phyloP scores from a whole-genome alignment of 345 rosid genomes.

The Gossypium ekmanianum region DNA sequence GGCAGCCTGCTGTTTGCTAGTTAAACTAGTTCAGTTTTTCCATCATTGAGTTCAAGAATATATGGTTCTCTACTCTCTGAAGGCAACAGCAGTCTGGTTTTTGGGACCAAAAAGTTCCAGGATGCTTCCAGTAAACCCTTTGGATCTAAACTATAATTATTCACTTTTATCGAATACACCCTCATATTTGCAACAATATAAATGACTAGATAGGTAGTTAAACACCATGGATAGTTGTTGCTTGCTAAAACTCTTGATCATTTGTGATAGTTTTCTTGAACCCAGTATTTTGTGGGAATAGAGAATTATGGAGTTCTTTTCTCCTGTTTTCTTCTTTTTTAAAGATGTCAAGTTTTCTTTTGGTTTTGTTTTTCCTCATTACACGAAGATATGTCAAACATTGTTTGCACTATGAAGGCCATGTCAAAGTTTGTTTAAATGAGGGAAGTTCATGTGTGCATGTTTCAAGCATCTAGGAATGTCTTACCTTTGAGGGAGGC shows the following conservation, averaged over 20 bases:
- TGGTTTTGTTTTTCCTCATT: neutral
- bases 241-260: neutral
- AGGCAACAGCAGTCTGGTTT: neutral
- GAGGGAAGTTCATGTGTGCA: neutral
- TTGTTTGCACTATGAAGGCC: neutral
- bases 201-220: neutral
- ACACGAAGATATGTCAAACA: neutral
- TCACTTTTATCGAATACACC: neutral
- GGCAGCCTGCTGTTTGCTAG: neutral
- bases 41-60: neutral
- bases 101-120: no score
- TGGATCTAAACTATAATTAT: neutral
- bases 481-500: neutral
- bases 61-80: neutral
- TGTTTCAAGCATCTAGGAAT: neutral
- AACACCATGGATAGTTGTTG: neutral
- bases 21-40: neutral
- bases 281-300: neutral
- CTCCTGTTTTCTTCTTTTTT: neutral
- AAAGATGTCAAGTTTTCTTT: neutral
- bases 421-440: neutral
- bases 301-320: neutral
- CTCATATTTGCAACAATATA: neutral
- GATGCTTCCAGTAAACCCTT: neutral
- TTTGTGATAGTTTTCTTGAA: neutral